phyloP scores from a whole-genome alignment of 2,329 filamentous ascomycete genomes.

The Phyllosticta ampelicida region DNA sequence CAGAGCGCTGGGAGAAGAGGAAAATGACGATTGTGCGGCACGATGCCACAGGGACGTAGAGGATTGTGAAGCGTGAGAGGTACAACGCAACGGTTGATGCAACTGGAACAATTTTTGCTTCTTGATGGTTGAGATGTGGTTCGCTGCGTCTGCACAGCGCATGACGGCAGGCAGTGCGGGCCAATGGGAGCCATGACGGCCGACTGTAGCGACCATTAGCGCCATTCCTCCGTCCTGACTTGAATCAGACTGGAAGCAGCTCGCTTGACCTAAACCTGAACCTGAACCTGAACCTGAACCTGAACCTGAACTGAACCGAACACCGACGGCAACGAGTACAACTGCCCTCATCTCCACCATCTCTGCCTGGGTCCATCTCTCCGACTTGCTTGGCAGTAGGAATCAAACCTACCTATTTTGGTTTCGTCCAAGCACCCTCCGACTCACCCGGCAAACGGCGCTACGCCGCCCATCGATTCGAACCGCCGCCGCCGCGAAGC shows the following conservation, averaged over 20 bases:
- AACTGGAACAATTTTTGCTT: neutral
- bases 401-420: too few relatives aligned
- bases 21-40: neutral
- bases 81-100: neutral
- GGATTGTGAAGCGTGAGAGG: neutral
- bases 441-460: constrained; percentile 9
- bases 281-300: too few relatives aligned
- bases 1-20: neutral
- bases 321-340: too few relatives aligned
- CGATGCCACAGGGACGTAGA: neutral
- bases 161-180: neutral
- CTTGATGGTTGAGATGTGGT: neutral
- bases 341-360: too few relatives aligned
- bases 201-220: neutral
- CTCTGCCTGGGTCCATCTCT: neutral
- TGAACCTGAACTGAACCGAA: too few relatives aligned
- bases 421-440: neutral
- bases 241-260: neutral
- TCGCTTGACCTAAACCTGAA: too few relatives aligned
- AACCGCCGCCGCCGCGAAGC: neutral
- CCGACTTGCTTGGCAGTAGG: neutral
- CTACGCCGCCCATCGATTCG: neutral
- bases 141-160: neutral
- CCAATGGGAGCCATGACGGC: neutral
- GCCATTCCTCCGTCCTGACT: neutral